Percentiles rank a stretch among this genome's conserved stretches.
Conservation (phyloP, 2,329 filamentous ascomycete genomes). For the Helminthosporium solani region DNA sequence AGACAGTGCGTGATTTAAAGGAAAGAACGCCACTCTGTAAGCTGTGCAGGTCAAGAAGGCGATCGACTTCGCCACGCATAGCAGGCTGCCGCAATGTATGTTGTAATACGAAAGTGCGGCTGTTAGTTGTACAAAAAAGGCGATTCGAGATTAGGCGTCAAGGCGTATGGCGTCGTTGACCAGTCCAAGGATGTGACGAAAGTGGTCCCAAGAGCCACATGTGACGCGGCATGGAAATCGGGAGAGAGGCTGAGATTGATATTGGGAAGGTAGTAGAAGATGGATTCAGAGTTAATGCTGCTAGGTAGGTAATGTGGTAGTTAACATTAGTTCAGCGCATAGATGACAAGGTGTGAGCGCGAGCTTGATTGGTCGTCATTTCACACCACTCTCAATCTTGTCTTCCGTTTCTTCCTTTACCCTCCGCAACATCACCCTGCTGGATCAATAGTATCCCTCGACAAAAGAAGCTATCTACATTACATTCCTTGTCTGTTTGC, state of each 20-base stretch:
- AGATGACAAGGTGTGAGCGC: too few relatives aligned
- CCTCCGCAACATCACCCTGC: background rate
- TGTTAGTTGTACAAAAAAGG: background rate
- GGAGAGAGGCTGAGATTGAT: too few relatives aligned
- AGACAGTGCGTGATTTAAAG: background rate
- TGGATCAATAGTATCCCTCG: too few relatives aligned
- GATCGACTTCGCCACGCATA: slow-evolving; percentile 3
- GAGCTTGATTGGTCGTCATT: too few relatives aligned
- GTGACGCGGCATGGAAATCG: too few relatives aligned
- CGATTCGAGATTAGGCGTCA: background rate
- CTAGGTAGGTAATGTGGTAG: too few relatives aligned
- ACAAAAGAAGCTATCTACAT: too few relatives aligned
- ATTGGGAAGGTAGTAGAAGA: too few relatives aligned
- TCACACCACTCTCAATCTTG: background rate
- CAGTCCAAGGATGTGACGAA: background rate
- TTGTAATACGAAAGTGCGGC: background rate
- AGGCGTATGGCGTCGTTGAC: background rate
- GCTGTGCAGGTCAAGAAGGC: background rate
- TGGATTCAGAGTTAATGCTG: too few relatives aligned
- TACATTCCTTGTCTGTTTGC: background rate
- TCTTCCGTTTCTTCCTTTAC: background rate
- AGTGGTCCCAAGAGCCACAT: too few relatives aligned
- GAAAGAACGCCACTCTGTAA: background rate
- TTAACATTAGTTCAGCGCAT: too few relatives aligned
- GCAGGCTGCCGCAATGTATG: background rate